These are phyloP conservation scores for Tricholoma sp. DNA, from an alignment of 768 basidiomycete species.

Conservation along the genomic window DNA sequence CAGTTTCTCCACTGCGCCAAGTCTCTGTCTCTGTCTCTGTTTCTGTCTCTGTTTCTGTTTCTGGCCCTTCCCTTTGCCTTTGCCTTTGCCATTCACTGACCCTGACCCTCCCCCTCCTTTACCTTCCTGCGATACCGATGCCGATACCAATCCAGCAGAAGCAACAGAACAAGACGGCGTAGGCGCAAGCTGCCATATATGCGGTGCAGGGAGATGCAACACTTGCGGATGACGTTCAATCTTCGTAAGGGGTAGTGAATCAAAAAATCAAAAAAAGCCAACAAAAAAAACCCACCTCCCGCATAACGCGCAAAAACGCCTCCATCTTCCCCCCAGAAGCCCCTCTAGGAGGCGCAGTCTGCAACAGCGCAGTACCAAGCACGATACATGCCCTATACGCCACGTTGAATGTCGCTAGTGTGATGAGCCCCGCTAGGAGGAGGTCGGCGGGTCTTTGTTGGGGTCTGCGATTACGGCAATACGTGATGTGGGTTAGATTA, in stretches of 20 bases:
- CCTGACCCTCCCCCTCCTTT: no score
- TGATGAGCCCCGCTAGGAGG: conserved; percentile 72
- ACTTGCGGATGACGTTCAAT: conserved; percentile 84
- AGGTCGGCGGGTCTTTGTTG: no score
- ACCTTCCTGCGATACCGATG: no score
- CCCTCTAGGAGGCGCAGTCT: conserved; percentile 77
- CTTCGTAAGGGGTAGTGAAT: no score
- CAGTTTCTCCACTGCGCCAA: conserved; percentile 32
- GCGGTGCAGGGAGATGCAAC: conserved; percentile 76
- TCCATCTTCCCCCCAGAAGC: conserved; percentile 67
- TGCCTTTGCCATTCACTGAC: no score
- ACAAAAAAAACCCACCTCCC: not conserved
- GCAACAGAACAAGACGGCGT: conserved; percentile 17
- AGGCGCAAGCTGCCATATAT: conserved; percentile 82
- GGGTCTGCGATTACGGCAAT: no score
- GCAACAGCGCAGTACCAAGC: conserved; percentile 81
- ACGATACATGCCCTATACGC: conserved; percentile 82
- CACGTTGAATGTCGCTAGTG: conserved; percentile 72
- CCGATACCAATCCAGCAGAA: no score
- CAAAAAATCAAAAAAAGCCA: no score
- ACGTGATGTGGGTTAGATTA: not conserved
- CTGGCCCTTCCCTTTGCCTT: not conserved
- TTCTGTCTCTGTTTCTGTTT: not conserved
- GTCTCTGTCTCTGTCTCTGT: no score
- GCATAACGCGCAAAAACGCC: conserved; percentile 51